These are phyloP conservation scores for Dillenia suffruticosa DNA, from an alignment of 164 flowering plant species.

Conservation along the genomic window DNA sequence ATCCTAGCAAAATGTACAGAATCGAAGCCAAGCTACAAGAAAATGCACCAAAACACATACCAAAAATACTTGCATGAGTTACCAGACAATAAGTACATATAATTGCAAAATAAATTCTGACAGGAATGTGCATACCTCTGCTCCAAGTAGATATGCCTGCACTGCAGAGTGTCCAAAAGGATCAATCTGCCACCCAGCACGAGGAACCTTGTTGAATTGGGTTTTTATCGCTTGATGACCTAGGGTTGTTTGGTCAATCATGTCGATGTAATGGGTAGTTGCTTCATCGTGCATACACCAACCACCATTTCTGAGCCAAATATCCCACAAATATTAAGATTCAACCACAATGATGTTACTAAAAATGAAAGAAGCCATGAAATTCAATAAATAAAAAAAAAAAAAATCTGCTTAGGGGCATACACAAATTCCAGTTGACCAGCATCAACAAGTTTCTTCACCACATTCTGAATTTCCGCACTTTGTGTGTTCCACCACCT, in stretches of 20 bases:
- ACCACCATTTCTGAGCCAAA: conserved; percentile 78
- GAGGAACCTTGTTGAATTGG: conserved; percentile 67
- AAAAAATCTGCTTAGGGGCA: background rate
- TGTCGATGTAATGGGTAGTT: conserved; percentile 73
- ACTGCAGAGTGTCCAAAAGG: conserved; percentile 96
- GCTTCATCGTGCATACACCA: conserved; percentile 99
- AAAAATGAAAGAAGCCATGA: too few relatives aligned
- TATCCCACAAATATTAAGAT: conserved; percentile 3
- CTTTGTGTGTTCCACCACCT: conserved; percentile 84
- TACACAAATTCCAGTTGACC: conserved; percentile 90
- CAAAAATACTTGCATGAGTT: too few relatives aligned
- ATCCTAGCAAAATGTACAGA: conserved; percentile 88
- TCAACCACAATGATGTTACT: background rate
- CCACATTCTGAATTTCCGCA: conserved; percentile 42
- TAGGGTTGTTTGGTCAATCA: conserved; percentile 94
- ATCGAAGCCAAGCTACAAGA: conserved; percentile 79
- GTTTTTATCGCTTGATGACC: conserved; percentile 63
- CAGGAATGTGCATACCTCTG: conserved; percentile 49
- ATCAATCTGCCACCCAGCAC: conserved; percentile 97
- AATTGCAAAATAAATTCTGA: background rate
- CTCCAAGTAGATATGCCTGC: conserved; percentile 83
- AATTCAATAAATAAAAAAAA: too few relatives aligned
- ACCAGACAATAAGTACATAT: too few relatives aligned
- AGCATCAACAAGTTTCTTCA: conserved; percentile 54
- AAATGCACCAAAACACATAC: background rate